Evolutionary conservation across 1,284 basidiomycete species (phyloP).

Genomic region (Naganishia cerealis): DNA sequence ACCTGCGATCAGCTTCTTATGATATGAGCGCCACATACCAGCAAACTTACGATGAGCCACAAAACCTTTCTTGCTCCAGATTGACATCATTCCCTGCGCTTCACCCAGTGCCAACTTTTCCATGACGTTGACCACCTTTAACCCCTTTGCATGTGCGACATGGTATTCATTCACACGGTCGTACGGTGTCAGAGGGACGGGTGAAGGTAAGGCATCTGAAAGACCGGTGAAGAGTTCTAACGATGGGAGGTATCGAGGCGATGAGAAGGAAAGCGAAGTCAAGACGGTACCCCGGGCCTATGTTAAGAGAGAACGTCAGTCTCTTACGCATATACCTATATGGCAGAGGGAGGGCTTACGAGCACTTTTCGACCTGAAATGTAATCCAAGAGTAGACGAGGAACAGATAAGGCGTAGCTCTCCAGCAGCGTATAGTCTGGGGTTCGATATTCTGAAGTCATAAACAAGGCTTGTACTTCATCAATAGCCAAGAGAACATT

Average conservation of each 20-base stretch:
- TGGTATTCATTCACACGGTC: constrained; percentile 45
- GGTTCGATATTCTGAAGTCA: constrained; percentile 70
- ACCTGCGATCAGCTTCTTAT: constrained; percentile 1
- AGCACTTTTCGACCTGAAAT: constrained; percentile 68
- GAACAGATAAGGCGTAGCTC: constrained; percentile 76
- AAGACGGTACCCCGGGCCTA: constrained; percentile 44
- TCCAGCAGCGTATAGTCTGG: constrained; percentile 72
- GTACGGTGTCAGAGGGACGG: constrained; percentile 44
- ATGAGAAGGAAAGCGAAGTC: constrained; percentile 44
- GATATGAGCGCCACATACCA: not conserved
- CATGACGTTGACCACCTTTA: constrained; percentile 48
- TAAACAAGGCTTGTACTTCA: constrained; percentile 79
- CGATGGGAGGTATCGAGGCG: constrained; percentile 40
- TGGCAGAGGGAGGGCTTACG: constrained; percentile 56
- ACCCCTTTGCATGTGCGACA: constrained; percentile 42
- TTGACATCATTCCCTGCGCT: constrained; percentile 51
- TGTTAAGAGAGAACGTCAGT: not conserved
- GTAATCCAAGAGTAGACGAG: constrained; percentile 74
- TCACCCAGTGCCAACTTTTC: constrained; percentile 48
- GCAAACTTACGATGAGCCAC: constrained; percentile 41
- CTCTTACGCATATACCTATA: not conserved
- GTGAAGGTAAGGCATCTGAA: constrained; percentile 35
- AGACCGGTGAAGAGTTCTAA: constrained; percentile 40
- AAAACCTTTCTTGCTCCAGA: constrained; percentile 49
- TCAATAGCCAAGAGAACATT: constrained; percentile 84